Percentiles rank a stretch among this genome's conserved stretches.
These are phyloP conservation scores for Polygonum maritimum DNA, from an alignment of 148 eudicot species.

Conservation along the genomic window DNA sequence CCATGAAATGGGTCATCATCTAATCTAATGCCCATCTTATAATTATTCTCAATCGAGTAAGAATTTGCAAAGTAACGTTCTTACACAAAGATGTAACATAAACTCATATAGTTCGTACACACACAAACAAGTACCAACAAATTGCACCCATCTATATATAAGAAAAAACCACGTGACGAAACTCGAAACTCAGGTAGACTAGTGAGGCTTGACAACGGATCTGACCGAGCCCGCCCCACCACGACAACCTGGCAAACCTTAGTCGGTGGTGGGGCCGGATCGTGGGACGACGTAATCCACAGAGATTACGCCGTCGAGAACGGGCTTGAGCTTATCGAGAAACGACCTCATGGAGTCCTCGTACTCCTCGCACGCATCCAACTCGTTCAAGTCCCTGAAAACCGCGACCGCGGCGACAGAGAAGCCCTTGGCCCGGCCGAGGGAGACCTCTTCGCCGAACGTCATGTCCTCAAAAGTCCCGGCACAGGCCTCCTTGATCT, in stretches of 20 bases:
- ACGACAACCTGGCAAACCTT: background rate
- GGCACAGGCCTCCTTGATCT: slow-evolving; percentile 7
- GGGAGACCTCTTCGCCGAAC: slow-evolving; percentile 19
- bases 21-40: background rate
- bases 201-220: no score
- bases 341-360: slow-evolving; percentile 23
- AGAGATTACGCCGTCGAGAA: slow-evolving; percentile 10
- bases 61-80: no score
- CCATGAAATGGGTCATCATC: background rate
- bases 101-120: no score
- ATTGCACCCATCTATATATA: no score
- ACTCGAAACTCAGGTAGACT: no score
- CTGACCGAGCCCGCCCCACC: background rate
- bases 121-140: no score
- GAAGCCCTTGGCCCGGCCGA: slow-evolving; percentile 17
- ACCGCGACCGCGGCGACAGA: slow-evolving; percentile 21
- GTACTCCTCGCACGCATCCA: slow-evolving; percentile 32
- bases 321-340: slow-evolving; percentile 8
- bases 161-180: no score
- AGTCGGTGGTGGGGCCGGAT: background rate
- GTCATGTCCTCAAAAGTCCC: slow-evolving; percentile 18
- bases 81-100: no score
- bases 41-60: background rate
- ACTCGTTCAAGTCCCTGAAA: slow-evolving; percentile 25
- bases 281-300: slow-evolving; percentile 35